Evolutionary conservation across 352 stramenopile genomes (phyloP).

Genomic region (Pythium inflatum): DNA sequence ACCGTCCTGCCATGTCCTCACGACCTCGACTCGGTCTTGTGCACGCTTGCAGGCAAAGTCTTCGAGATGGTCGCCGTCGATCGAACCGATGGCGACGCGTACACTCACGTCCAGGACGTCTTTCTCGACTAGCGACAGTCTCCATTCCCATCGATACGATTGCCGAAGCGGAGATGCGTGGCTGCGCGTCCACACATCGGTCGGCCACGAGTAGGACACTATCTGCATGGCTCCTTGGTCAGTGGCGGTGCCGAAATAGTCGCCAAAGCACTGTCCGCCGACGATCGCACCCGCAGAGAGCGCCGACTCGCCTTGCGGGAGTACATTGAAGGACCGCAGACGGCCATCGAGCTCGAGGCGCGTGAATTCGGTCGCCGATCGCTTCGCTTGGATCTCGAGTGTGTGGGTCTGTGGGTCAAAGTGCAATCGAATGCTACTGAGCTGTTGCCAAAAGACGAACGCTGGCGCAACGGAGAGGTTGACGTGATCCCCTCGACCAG

Average conservation of each 20-base stretch:
- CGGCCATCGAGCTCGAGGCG: slow-evolving; percentile 4
- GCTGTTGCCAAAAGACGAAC: slow-evolving; percentile 6
- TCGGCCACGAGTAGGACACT: slow-evolving; percentile 13
- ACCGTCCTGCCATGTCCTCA: background rate
- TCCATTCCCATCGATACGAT: slow-evolving; percentile 11
- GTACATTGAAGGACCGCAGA: background rate
- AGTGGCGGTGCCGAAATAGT: slow-evolving; percentile 1
- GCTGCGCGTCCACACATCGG: background rate
- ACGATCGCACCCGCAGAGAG: background rate
- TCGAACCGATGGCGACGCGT: background rate
- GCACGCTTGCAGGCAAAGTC: background rate
- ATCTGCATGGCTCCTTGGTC: background rate
- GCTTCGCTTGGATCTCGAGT: background rate
- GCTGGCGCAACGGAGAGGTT: background rate
- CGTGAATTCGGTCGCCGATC: background rate
- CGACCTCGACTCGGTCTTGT: background rate
- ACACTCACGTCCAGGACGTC: background rate
- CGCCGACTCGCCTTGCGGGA: slow-evolving; percentile 7
- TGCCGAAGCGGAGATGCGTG: too few relatives aligned
- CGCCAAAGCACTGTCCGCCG: slow-evolving; percentile 18
- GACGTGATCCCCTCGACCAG: too few relatives aligned
- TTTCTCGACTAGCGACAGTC: background rate
- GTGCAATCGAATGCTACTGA: background rate
- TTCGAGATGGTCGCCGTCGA: background rate
- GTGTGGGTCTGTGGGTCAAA: background rate